phyloP scores from a whole-genome alignment of 2,329 filamentous ascomycete species.

The Pleurostoma richardsiae region DNA sequence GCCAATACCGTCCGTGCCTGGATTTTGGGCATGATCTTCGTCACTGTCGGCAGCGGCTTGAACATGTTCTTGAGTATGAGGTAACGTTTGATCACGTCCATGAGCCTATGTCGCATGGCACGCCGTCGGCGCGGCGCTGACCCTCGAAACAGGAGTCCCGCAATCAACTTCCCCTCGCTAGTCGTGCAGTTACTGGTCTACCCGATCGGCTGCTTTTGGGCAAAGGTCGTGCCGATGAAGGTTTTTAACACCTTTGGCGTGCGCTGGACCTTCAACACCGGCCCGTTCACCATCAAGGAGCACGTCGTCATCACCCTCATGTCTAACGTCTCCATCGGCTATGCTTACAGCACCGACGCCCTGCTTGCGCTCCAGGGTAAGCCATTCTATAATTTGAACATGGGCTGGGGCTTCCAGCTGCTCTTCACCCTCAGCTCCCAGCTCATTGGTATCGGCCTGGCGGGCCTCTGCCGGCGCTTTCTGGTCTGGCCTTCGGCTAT shows the following conservation, averaged over 20 bases:
- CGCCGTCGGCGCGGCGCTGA: neutral
- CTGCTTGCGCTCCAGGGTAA: conserved; percentile 32
- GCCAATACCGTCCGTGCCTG: conserved; percentile 38
- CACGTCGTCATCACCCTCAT: conserved; percentile 38
- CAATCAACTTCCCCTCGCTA: conserved; percentile 29
- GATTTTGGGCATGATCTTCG: conserved; percentile 37
- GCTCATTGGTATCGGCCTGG: conserved; percentile 47
- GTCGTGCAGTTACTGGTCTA: conserved; percentile 36
- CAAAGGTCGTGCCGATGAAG: conserved; percentile 31
- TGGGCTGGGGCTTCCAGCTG: conserved; percentile 43
- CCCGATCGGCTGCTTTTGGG: conserved; percentile 37
- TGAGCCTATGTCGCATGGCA: neutral
- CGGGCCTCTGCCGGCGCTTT: conserved; percentile 42
- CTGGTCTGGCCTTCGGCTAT: conserved; percentile 43
- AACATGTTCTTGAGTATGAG: conserved; percentile 29
- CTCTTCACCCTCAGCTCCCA: conserved; percentile 44
- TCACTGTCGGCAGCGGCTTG: conserved; percentile 31
- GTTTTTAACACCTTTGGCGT: conserved; percentile 35
- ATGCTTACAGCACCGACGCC: conserved; percentile 33
- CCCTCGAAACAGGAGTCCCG: conserved; percentile 14
- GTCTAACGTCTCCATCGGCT: conserved; percentile 32
- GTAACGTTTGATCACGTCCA: neutral
- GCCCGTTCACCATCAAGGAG: conserved; percentile 40
- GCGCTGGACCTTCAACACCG: conserved; percentile 35
- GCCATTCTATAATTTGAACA: conserved; percentile 32